Base-by-base conservation (phyloP, 768 basidiomycete species). In the Mycena crocata region DNA sequence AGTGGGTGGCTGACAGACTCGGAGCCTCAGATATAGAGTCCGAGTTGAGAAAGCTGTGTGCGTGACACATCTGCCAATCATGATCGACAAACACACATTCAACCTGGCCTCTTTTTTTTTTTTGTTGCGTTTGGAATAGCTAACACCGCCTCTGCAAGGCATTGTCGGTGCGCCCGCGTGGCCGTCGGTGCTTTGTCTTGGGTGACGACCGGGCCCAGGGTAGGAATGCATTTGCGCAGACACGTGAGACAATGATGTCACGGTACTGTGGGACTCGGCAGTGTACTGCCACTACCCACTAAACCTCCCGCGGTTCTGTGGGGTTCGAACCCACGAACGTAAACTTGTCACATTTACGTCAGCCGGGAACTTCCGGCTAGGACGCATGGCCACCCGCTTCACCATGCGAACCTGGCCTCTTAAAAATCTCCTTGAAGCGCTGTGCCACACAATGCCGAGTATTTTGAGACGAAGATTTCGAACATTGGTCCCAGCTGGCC, bases 161-260 rank as follows among this genome's bases (percentile, higher is more conserved):
- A 48, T 48, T 48, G 46, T 24, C 23, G 46, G 28, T 48, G 46
- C 46, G 28, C 46, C 23, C 46, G 46, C 40, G 40, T 44, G 42
- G 17, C 42, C n/a, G 42, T 13, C 42, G 42, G 42, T n/a, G 42
- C 42, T 34, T 52, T 52, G 50, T 5, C 50, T 32, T 34, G 34
- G 50, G 50, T 34, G 50, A 35, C 26, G 31, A 52, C 31, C 42
- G 42, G 19, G 34, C 50, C 50, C 50, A 23, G 34, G 50, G 34
- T 35, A 23, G 50, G 50, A 52, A 52, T 52, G 50, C 50, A 52
- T 52, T 52, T 52, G 28, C 50, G 50, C 50, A 52, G 50, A 35
- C 50, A 52, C 49, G 49, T 51, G 49, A 51, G 30, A 51, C 45
- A 34, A 51, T 51, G 30, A 51, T 31, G 49, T 51, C 49, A 51